Evolutionary conservation across 805 yeast species (phyloP), one percentile per base, ranked within the genome.

Genomic region (Kluyveromyces siamensis): DNA sequence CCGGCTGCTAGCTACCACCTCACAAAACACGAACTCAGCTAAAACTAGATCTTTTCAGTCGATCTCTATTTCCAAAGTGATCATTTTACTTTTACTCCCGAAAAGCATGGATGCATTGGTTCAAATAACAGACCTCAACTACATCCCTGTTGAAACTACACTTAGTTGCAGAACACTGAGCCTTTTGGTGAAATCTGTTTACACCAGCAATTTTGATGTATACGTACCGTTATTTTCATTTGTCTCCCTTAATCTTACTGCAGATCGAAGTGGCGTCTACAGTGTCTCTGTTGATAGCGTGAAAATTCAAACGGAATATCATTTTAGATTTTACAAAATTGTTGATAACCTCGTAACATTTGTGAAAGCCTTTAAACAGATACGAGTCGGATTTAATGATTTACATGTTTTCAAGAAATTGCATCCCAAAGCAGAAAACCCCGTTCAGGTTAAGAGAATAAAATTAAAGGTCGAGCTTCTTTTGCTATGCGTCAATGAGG

Each of bases 401-500:
- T 68, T 70, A 43, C 44, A 46, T 6, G 13, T 45, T 6, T 64
- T 63, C 38, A 50, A 57, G 5, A 55, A 59, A 18, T 48, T 62
- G 2, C 47, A 53, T 11, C 70, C 69, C 1, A 37, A 49, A 14
- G 52, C 56, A 11, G 65, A 65, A 56, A 35, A 56, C 54, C 60
- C 60, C 46, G 61, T 52, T 27, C 60, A 27, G n/a, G 38, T 72
- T 5, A 83, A 83, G 1, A 57, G 59, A 2, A 63, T 81, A 1
- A 66, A 66, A 30, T 48, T 81, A 9, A 69, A 63, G 37, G 57
- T 80, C 0, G 60, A 68, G 5, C 60, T 64, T 1, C 66, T 81
- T 36, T 70, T 74, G 1, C 51, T 81, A 9, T 71, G 73, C 3
- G 67, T 82, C 37, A 85, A 80, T 48, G 82, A 79, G 60, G 87